These are phyloP conservation scores for Leccinum fuscescens DNA, from an alignment of 1,284 basidiomycete species.

Conservation along the genomic window DNA sequence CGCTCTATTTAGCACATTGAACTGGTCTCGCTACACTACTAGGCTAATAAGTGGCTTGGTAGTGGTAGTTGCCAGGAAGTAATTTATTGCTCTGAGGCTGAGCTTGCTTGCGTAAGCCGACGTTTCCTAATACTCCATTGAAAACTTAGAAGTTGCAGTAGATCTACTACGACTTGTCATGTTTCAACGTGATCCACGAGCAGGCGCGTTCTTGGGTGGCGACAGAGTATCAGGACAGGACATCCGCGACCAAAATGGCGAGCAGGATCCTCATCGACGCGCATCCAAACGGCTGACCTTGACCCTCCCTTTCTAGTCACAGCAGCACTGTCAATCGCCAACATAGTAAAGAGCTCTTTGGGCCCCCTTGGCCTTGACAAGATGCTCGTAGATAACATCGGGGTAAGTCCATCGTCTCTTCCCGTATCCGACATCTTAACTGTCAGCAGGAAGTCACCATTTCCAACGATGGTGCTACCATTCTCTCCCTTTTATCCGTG, in stretches of 20 bases:
- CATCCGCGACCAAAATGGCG: conserved; percentile 95
- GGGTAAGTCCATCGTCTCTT: conserved; percentile 51
- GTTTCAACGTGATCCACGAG: conserved; percentile 84
- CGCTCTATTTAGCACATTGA: conserved; percentile 1
- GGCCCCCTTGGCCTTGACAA: conserved; percentile 96
- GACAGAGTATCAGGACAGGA: conserved; percentile 94
- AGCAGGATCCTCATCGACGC: conserved; percentile 5
- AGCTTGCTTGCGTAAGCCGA: conserved; percentile 29
- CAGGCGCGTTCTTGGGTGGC: conserved; percentile 90
- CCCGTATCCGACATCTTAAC: conserved; percentile 7
- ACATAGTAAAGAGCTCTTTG: conserved; percentile 95
- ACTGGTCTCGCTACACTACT: neutral
- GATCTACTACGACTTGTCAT: conserved; percentile 37
- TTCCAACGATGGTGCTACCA: conserved; percentile 99
- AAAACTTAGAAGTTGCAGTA: conserved; percentile 1
- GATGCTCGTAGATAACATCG: conserved; percentile 99
- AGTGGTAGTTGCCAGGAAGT: neutral
- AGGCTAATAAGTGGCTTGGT: neutral
- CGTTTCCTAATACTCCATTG: neutral
- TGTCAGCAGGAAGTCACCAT: conserved; percentile 89
- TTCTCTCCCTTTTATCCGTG: conserved; percentile 88
- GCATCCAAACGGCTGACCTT: neutral
- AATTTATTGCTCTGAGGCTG: neutral
- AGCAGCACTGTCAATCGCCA: conserved; percentile 95
- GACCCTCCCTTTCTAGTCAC: conserved; percentile 58